Evolutionary conservation across 805 yeast species (phyloP).

Genomic region (Clavispora asparagi): DNA sequence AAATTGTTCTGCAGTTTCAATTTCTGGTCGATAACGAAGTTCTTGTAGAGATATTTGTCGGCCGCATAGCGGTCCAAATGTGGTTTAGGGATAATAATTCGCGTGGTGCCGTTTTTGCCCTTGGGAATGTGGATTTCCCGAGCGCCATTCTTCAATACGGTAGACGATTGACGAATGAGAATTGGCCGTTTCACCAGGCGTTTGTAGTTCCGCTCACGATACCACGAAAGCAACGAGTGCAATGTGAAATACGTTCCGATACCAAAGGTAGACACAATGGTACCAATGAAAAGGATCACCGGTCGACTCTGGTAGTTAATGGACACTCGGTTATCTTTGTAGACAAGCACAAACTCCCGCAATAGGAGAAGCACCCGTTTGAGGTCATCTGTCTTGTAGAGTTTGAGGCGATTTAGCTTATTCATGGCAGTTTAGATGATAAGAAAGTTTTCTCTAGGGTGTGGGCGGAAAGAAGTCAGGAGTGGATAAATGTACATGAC

Average conservation of each 20-base stretch:
- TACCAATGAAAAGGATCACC: slow-evolving; percentile 36
- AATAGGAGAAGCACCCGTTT: slow-evolving; percentile 27
- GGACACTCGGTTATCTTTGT: slow-evolving; percentile 30
- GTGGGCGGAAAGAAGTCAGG: not conserved
- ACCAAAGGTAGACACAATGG: slow-evolving; percentile 37
- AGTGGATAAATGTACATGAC: not conserved
- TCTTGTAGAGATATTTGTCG: slow-evolving; percentile 49
- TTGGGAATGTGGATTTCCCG: slow-evolving; percentile 46
- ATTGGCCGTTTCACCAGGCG: slow-evolving; percentile 26
- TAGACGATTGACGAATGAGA: slow-evolving; percentile 38
- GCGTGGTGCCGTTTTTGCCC: slow-evolving; percentile 31
- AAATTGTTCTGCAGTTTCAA: slow-evolving; percentile 25
- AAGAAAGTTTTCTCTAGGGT: not conserved
- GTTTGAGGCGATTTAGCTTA: slow-evolving; percentile 26
- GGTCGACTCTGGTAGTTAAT: slow-evolving; percentile 40
- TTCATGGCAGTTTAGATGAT: not conserved
- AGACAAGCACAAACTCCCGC: slow-evolving; percentile 32
- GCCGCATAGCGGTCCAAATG: slow-evolving; percentile 49
- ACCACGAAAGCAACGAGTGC: slow-evolving; percentile 24
- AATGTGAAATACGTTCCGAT: slow-evolving; percentile 31
- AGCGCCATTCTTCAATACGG: slow-evolving; percentile 39
- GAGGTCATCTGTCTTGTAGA: slow-evolving; percentile 30
- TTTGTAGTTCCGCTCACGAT: slow-evolving; percentile 25
- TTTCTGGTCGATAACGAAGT: slow-evolving; percentile 33
- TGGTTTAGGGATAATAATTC: slow-evolving; percentile 44